Percentiles rank a stretch among this genome's conserved stretches.
phyloP scores from a whole-genome alignment of 805 yeast species.

The Nakazawaea peltata region DNA sequence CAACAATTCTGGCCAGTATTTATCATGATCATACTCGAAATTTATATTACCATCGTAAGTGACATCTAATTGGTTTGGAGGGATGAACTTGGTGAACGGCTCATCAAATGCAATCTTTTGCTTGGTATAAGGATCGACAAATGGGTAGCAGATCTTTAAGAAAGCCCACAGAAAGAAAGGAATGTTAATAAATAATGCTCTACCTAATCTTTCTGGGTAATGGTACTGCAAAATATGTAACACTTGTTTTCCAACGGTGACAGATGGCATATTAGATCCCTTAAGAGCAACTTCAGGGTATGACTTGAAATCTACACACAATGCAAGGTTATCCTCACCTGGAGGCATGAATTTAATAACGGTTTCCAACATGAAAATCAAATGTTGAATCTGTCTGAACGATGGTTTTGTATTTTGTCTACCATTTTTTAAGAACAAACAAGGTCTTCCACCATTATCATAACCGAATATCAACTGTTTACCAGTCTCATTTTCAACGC shows the following conservation, averaged over 20 bases:
- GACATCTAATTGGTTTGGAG: constrained; percentile 70
- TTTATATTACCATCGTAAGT: constrained; percentile 82
- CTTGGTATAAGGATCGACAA: constrained; percentile 91
- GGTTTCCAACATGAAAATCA: constrained; percentile 87
- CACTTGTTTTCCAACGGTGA: constrained; percentile 85
- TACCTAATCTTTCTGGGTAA: constrained; percentile 95
- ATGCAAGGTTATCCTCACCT: constrained; percentile 90
- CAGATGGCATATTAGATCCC: constrained; percentile 78
- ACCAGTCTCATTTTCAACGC: constrained; percentile 80
- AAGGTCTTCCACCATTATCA: constrained; percentile 87
- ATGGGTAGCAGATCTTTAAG: constrained; percentile 84
- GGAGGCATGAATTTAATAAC: constrained; percentile 93
- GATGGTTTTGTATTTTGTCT: constrained; percentile 91
- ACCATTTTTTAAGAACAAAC: constrained; percentile 87
- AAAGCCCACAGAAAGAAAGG: constrained; percentile 95
- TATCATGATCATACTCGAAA: constrained; percentile 72
- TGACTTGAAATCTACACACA: constrained; percentile 86
- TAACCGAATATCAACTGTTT: constrained; percentile 88
- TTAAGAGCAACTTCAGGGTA: constrained; percentile 47
- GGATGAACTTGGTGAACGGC: constrained; percentile 80
- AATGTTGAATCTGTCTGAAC: constrained; percentile 88
- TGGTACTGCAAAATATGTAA: constrained; percentile 91
- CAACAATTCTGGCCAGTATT: constrained; percentile 70
- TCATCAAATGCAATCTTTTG: constrained; percentile 90
- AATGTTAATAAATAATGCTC: constrained; percentile 83